phyloP scores from a whole-genome alignment of 73 alveolate species.

The Diophrys sp. region DNA sequence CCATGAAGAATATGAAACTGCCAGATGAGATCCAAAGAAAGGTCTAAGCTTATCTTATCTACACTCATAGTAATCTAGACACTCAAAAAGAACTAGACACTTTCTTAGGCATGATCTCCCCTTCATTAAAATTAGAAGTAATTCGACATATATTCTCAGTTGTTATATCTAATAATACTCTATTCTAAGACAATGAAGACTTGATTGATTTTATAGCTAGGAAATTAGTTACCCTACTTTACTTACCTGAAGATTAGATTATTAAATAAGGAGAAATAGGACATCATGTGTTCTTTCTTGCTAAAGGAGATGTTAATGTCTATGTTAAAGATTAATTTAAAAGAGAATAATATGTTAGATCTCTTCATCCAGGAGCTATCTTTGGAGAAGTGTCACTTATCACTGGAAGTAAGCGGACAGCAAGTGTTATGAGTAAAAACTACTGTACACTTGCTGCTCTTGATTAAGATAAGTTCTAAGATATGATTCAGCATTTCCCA shows the following conservation, averaged over 20 bases:
- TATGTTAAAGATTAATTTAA: not conserved
- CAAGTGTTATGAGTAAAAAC: constrained; percentile 72
- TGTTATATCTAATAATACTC: not conserved
- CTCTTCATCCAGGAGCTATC: constrained; percentile 73
- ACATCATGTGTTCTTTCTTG: constrained; percentile 26
- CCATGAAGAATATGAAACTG: constrained; percentile 50
- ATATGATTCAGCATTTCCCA: constrained; percentile 29
- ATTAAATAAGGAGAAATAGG: constrained; percentile 30
- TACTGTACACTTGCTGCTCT: constrained; percentile 76
- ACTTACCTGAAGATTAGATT: constrained; percentile 41
- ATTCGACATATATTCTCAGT: constrained; percentile 8
- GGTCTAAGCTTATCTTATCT: constrained; percentile 3
- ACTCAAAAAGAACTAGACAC: constrained; percentile 16
- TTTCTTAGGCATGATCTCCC: constrained; percentile 30
- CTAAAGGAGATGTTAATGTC: constrained; percentile 30
- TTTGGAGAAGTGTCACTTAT: constrained; percentile 89
- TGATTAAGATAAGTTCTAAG: constrained; percentile 60
- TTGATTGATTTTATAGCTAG: constrained; percentile 14
- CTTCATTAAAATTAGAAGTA: constrained; percentile 16
- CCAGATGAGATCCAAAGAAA: constrained; percentile 28
- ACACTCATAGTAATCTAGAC: constrained; percentile 19
- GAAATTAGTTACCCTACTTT: constrained; percentile 21
- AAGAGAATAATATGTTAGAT: constrained; percentile 51
- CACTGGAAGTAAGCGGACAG: constrained; percentile 81
- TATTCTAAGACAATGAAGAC: constrained; percentile 17